Base-by-base conservation (phyloP, 352 stramenopile genomes). In the Phytopythium kandeliae region DNA sequence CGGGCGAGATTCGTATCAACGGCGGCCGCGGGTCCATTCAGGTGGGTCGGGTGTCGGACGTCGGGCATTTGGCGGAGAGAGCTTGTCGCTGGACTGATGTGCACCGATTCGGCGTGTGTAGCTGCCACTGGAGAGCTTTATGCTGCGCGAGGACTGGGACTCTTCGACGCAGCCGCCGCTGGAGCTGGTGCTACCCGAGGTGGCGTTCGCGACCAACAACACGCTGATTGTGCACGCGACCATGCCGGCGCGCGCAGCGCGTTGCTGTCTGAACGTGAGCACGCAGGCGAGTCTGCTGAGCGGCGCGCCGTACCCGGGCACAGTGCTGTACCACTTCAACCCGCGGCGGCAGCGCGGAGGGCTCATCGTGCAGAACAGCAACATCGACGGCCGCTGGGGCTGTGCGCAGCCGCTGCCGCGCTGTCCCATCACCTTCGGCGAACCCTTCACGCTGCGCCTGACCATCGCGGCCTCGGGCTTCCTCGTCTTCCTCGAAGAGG, bases 191-290 rank as follows among this genome's bases (percentile, higher is more conserved):
- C 68, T 92, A 1, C 73, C 82, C 0, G 79, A 89, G 60, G 69
- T 87, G 9, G 82, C 78, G 9, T 90, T 92, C 48, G 73, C 73
- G 6, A 89, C 82, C 33, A 92, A 92, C 50, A 92, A 92, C 63
- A 92, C 82, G 65, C 65, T 92, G 28, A 82, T 92, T 50, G 75
- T 92, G 19, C 78, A 92, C 53, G 79, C 74, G 21, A 90, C 77
- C 12, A 69, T 92, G 53, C 78, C 78, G 2, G 48, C 65, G 24
- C 64, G 74, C 21, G 86, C 79, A 17, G 72, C 69, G 11, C 72
- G 78, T 12, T 92, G 71, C 55, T 89, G 81, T 46, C 83, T 92
- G 49, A 92, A 90, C 56, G 64, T 92, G 34, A 84, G 71, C 58
- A 90, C 79, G 33, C 73, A 89, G 48, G 60, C 72, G 26, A 86